Conservation (phyloP, 1,284 basidiomycete species). For the Sanghuangporus baumii region DNA sequence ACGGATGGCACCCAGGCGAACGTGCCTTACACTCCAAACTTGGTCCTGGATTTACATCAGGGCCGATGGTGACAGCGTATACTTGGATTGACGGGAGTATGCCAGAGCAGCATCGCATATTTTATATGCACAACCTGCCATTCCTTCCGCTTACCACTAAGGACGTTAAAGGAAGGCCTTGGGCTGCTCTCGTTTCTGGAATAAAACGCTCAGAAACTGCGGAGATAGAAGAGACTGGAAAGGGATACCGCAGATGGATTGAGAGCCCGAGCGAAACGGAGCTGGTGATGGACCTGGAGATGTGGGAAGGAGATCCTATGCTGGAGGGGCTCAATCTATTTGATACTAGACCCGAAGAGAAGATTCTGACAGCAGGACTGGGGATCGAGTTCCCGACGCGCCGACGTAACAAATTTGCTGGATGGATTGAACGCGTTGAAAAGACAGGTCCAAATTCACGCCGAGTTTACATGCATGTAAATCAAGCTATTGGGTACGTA, state of each 20-base stretch:
- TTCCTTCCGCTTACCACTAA: constrained; percentile 43
- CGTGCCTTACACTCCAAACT: constrained; percentile 32
- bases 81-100: constrained; percentile 30
- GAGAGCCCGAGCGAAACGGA: constrained; percentile 33
- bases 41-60: constrained; percentile 25
- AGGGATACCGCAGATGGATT: constrained; percentile 41
- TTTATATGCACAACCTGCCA: constrained; percentile 36
- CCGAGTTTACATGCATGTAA: constrained; percentile 33
- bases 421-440: constrained; percentile 33
- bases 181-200: constrained; percentile 41
- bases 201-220: neutral
- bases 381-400: constrained; percentile 56
- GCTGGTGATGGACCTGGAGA: constrained; percentile 36
- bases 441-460: constrained; percentile 22
- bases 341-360: neutral
- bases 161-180: constrained; percentile 38
- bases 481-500: constrained; percentile 53
- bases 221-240: neutral
- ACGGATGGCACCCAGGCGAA: constrained; percentile 45
- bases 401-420: constrained; percentile 59
- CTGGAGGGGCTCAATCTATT: constrained; percentile 31
- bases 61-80: constrained; percentile 29
- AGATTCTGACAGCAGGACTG: constrained; percentile 47
- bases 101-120: constrained; percentile 38
- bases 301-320: constrained; percentile 57